Base-by-base conservation (phyloP, 2,329 filamentous ascomycete genomes). In the Calonectria pauciramosa region DNA sequence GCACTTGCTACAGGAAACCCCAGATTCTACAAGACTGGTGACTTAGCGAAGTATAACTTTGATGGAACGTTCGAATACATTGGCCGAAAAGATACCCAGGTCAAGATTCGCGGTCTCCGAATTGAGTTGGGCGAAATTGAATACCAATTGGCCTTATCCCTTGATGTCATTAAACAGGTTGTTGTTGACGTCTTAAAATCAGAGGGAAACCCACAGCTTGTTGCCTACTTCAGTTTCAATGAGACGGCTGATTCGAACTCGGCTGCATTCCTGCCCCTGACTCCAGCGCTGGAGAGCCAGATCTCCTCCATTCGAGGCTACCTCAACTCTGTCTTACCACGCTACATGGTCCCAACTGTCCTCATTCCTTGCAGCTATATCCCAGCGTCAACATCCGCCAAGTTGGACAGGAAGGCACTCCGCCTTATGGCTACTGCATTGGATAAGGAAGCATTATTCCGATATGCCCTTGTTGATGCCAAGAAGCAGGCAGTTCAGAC, bases 51-150 rank as follows among this genome's bases (percentile, higher is more conserved):
- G 36, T 68, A 68, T 13, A 68, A 68, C 26, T 56, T 56, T 8
- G 34, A 68, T 44, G 65, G 65, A 16, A 68, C 51, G 4, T 56
- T 68, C 20, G 65, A 68, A 26, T 68, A 68, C 7, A 56, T 68
- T 20, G 65, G 65, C 16, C 78, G 82, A 30, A 79, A 81, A 1
- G 82, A 84, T 28, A 64, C 70, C 9, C 82, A 83, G 56, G 72
- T 83, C 64, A 84, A 84, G 71, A 77, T 84, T 14, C 78, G 82
- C 26, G 82, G 82, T 9, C 79, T 84, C 11, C 79, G 83, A 3
- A 68, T 84, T 28, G 83, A 84, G 68, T 59, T 80, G 1, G 78
- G 71, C 0, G 65, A 68, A 11, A 52, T 68, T 23, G 65, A 68
- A 18, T 68, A 68, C 49, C 65, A 68, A 28, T 34, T 68, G 1